A percentile compares a stretch with the other conserved stretches of the same genome.
Conservation (phyloP, 2,329 filamentous ascomycete species). For the Fusarium sp. region DNA sequence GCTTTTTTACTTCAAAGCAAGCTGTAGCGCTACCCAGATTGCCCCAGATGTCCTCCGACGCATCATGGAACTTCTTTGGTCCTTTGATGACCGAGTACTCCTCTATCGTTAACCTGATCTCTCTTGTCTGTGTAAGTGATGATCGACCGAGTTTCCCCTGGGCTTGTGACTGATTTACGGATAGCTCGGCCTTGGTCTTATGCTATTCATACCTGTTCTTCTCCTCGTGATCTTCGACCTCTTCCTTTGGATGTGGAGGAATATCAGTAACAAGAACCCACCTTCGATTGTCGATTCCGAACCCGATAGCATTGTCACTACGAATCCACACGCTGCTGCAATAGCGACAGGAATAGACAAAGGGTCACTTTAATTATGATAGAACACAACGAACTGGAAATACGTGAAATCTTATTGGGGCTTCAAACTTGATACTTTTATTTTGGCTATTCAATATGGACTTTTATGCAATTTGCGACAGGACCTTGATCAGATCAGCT, state of each 20-base stretch:
- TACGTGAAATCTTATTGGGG: neutral
- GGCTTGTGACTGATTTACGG: conserved; percentile 29
- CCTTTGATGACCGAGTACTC: conserved; percentile 49
- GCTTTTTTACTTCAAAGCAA: conserved; percentile 35
- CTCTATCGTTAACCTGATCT: conserved; percentile 52
- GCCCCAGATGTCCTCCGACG: conserved; percentile 39
- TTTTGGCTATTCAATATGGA: conserved; percentile 32
- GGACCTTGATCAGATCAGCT: conserved; percentile 89
- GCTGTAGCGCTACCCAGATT: conserved; percentile 39
- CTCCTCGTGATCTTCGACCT: conserved; percentile 64
- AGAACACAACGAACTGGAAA: conserved; percentile 7
- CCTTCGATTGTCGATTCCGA: conserved; percentile 29
- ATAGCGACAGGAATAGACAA: conserved; percentile 43
- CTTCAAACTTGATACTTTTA: conserved; percentile 30
- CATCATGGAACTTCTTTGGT: conserved; percentile 44
- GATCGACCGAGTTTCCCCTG: conserved; percentile 2
- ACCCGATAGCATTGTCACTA: conserved; percentile 25
- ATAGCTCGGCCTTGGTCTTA: conserved; percentile 59
- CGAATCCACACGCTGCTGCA: conserved; percentile 38
- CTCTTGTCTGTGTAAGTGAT: conserved; percentile 53
- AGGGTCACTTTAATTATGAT: conserved; percentile 30
- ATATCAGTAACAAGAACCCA: conserved; percentile 45
- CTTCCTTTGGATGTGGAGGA: conserved; percentile 64
- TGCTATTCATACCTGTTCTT: conserved; percentile 60
- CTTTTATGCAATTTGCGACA: conserved; percentile 72